Evolutionary conservation across 2,329 filamentous ascomycete genomes (phyloP).

Genomic region (Fusarium sterilihyphosum): DNA sequence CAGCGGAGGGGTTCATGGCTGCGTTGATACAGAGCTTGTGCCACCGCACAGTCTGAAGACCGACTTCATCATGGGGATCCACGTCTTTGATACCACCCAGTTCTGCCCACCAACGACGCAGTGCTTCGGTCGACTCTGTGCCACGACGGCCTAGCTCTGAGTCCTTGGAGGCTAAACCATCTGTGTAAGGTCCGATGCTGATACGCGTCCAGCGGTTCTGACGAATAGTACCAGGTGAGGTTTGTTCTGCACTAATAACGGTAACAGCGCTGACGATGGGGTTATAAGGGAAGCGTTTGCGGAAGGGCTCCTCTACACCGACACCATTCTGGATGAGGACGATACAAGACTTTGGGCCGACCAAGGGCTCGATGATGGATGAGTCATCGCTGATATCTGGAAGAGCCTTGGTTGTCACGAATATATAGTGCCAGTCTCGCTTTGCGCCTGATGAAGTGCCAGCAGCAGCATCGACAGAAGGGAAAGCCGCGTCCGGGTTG

Average conservation of each 20-base stretch:
- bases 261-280: constrained; percentile 76
- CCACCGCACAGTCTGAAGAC: constrained; percentile 77
- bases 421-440: constrained; percentile 65
- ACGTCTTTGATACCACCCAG: constrained; percentile 73
- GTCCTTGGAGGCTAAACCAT: constrained; percentile 55
- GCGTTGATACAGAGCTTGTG: constrained; percentile 83
- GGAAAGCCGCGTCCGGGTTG: constrained; percentile 68
- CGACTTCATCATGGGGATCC: constrained; percentile 70
- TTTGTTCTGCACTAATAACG: constrained; percentile 74
- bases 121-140: constrained; percentile 55
- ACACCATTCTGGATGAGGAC: constrained; percentile 77
- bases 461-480: constrained; percentile 67
- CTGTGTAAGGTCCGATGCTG: constrained; percentile 72
- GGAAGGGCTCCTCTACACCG: constrained; percentile 75
- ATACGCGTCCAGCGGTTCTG: constrained; percentile 81
- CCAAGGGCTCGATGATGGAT: constrained; percentile 67
- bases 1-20: constrained; percentile 77
- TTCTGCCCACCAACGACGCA: constrained; percentile 63
- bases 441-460: constrained; percentile 28
- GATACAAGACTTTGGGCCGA: constrained; percentile 64
- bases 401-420: constrained; percentile 77
- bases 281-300: constrained; percentile 66
- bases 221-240: constrained; percentile 67
- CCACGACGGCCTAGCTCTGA: constrained; percentile 49
- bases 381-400: constrained; percentile 72